phyloP scores from a whole-genome alignment of 768 basidiomycete genomes.

The Pleurotus djamor region DNA sequence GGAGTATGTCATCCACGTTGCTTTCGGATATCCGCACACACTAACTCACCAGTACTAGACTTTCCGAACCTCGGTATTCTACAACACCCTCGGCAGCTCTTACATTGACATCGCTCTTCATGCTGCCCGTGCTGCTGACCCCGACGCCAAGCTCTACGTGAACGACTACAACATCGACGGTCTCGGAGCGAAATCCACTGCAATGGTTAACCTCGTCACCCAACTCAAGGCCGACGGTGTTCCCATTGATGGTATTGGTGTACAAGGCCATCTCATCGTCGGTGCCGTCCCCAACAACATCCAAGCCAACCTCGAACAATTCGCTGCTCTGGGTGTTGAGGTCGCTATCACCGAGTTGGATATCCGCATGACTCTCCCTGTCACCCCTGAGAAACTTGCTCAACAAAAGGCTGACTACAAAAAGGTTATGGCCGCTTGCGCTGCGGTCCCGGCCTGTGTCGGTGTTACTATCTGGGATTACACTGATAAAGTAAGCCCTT shows the following conservation, averaged over 20 bases:
- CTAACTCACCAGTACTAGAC: slow-evolving; percentile 18
- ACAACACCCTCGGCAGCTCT: slow-evolving; percentile 40
- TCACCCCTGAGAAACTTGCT: slow-evolving; percentile 40
- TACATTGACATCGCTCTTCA: slow-evolving; percentile 49
- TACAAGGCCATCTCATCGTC: slow-evolving; percentile 60
- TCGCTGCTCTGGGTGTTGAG: slow-evolving; percentile 61
- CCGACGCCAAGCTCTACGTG: slow-evolving; percentile 50
- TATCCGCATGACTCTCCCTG: slow-evolving; percentile 56
- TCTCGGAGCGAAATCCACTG: slow-evolving; percentile 50
- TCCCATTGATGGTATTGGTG: slow-evolving; percentile 61
- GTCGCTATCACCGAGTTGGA: slow-evolving; percentile 72
- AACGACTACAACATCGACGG: slow-evolving; percentile 30
- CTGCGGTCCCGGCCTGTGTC: slow-evolving; percentile 35
- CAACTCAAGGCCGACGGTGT: slow-evolving; percentile 40
- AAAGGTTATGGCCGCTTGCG: slow-evolving; percentile 52
- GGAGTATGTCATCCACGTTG: slow-evolving; percentile 21
- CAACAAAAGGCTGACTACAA: slow-evolving; percentile 60
- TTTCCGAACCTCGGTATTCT: slow-evolving; percentile 51
- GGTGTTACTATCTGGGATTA: slow-evolving; percentile 46
- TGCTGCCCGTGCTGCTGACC: slow-evolving; percentile 53
- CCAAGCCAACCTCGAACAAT: slow-evolving; percentile 43
- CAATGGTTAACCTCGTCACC: slow-evolving; percentile 50
- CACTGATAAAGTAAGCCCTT: slow-evolving; percentile 28
- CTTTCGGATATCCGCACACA: neutral
- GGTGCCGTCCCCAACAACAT: slow-evolving; percentile 50